Conservation (phyloP, 2,329 filamentous ascomycete genomes). For the Thermothelomyces thermophilus region DNA sequence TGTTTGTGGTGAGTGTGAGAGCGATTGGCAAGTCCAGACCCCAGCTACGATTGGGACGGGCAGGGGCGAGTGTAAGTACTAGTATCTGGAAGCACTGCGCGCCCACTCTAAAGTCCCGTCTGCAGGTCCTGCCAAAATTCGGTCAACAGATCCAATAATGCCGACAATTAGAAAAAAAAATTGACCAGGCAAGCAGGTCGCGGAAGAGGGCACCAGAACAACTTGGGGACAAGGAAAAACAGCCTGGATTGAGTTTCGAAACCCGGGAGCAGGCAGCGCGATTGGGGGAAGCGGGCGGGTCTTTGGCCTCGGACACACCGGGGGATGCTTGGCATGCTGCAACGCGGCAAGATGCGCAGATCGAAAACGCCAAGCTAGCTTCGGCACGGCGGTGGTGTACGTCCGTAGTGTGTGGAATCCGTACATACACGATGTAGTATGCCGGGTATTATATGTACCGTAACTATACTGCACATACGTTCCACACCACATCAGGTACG, state of each 20-base stretch:
- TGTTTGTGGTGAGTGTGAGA: background rate
- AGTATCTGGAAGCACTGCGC: no score
- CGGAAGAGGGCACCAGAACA: background rate
- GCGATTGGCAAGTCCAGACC: background rate
- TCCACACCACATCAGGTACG: no score
- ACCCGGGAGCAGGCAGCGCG: background rate
- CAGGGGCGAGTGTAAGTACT: no score
- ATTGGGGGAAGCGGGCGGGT: background rate
- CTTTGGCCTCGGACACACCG: background rate
- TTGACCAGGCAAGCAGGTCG: background rate
- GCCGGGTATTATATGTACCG: no score
- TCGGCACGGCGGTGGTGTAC: background rate
- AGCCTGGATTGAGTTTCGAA: constrained; percentile 11
- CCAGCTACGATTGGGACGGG: no score
- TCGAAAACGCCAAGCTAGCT: background rate
- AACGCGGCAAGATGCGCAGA: background rate
- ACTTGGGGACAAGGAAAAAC: constrained; percentile 12
- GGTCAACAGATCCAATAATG: no score
- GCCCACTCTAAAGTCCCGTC: no score
- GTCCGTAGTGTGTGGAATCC: no score
- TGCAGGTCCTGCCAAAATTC: background rate
- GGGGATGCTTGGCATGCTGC: background rate
- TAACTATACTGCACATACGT: no score
- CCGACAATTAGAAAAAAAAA: no score
- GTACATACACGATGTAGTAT: no score